Evolutionary conservation across 768 basidiomycete species (phyloP).

Genomic region (Naganishia friedmannii): DNA sequence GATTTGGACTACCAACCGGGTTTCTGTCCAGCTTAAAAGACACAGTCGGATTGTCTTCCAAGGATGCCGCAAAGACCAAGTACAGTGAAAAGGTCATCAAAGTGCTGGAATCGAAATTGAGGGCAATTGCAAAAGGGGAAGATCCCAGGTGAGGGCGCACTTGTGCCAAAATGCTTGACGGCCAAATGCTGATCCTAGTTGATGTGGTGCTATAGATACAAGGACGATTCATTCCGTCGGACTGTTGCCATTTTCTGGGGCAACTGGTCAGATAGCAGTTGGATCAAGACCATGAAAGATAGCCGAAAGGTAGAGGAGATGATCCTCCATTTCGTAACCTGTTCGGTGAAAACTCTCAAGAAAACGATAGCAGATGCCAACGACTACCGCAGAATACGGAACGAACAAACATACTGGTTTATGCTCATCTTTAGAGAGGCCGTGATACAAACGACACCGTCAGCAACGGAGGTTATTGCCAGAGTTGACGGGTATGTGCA

Average conservation of each 20-base stretch:
- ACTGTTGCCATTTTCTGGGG: slow-evolving; percentile 91
- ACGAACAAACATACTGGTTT: slow-evolving; percentile 86
- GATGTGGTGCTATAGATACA: slow-evolving; percentile 61
- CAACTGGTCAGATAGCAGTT: slow-evolving; percentile 77
- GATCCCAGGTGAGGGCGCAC: slow-evolving; percentile 72
- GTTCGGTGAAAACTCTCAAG: slow-evolving; percentile 79
- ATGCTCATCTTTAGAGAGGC: slow-evolving; percentile 80
- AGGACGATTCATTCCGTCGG: slow-evolving; percentile 81
- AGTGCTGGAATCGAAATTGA: slow-evolving; percentile 80
- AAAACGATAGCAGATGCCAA: slow-evolving; percentile 79
- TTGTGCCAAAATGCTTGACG: neutral
- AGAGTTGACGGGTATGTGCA: slow-evolving; percentile 72
- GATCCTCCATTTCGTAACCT: slow-evolving; percentile 90
- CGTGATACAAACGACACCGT: slow-evolving; percentile 61
- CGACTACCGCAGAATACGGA: slow-evolving; percentile 59
- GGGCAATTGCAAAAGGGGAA: slow-evolving; percentile 89
- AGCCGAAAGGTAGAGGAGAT: slow-evolving; percentile 96
- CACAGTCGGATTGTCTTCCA: slow-evolving; percentile 23
- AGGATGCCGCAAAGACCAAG: slow-evolving; percentile 52
- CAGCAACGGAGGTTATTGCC: slow-evolving; percentile 74
- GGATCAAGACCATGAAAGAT: slow-evolving; percentile 88
- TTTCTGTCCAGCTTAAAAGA: slow-evolving; percentile 27
- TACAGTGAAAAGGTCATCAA: slow-evolving; percentile 93
- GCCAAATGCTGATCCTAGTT: neutral
- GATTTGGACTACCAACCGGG: slow-evolving; percentile 12